phyloP scores from a whole-genome alignment of 306 rosid genomes.

The Casuarina equisetifolia region DNA sequence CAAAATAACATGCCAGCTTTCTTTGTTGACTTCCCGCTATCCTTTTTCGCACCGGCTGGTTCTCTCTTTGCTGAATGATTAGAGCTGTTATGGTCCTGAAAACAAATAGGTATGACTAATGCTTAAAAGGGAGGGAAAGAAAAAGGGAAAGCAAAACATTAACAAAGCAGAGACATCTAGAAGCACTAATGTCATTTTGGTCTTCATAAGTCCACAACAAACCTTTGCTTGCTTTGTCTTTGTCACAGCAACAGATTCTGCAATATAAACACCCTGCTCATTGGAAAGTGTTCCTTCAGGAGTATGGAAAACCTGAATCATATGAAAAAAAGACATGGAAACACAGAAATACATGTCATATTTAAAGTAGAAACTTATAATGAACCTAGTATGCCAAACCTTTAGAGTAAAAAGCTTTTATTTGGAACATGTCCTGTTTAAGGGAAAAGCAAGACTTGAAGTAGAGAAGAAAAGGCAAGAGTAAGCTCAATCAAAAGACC shows the following conservation, averaged over 20 bases:
- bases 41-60: constrained; percentile 68
- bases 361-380: not conserved
- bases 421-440: not conserved
- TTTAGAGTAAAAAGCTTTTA: not conserved
- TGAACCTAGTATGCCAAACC: not conserved
- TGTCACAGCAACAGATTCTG: constrained; percentile 72
- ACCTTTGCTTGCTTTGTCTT: constrained; percentile 88
- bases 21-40: constrained; percentile 62
- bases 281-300: constrained; percentile 90
- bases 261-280: constrained; percentile 93
- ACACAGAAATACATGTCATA: not conserved
- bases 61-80: constrained; percentile 70
- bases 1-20: constrained; percentile 70
- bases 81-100: constrained; percentile 58
- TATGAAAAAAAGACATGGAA: not conserved
- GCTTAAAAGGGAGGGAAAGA: not conserved
- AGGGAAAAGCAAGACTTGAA: not conserved
- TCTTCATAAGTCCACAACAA: constrained; percentile 69
- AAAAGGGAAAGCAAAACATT: constrained; percentile 4
- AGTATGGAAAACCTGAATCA: constrained; percentile 74
- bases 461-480: not conserved
- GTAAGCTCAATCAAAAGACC: not conserved
- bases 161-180: not conserved
- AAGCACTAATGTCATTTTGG: constrained; percentile 52
- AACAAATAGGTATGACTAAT: constrained; percentile 12